A percentile compares a stretch with the other conserved stretches of the same genome.
Conservation (phyloP, 1,284 basidiomycete genomes). For the Sphaerobolus stellatus region DNA sequence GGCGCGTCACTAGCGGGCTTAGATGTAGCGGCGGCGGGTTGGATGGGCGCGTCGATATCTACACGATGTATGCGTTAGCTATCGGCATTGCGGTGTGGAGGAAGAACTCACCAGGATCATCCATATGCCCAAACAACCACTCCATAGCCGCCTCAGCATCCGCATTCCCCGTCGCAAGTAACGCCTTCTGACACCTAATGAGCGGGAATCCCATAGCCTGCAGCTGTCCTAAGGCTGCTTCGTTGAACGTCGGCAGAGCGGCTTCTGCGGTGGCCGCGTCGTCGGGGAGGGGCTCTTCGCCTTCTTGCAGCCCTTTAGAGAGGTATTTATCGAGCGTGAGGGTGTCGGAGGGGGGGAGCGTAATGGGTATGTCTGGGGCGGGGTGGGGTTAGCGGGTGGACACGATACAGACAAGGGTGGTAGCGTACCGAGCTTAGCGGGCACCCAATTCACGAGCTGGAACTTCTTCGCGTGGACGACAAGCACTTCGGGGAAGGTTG, state of each 20-base stretch:
- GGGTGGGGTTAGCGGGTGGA: no score
- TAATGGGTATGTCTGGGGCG: slow-evolving; percentile 76
- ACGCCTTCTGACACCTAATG: slow-evolving; percentile 82
- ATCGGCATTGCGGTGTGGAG: neutral
- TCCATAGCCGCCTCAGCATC: slow-evolving; percentile 88
- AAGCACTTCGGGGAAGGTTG: slow-evolving; percentile 87
- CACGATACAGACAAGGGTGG: no score
- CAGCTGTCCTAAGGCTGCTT: slow-evolving; percentile 69
- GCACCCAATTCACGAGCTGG: slow-evolving; percentile 96
- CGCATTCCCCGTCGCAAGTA: slow-evolving; percentile 83
- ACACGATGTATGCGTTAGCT: slow-evolving; percentile 10
- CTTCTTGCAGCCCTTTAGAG: slow-evolving; percentile 71
- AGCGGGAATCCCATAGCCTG: slow-evolving; percentile 87
- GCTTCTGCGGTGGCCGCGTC: slow-evolving; percentile 38
- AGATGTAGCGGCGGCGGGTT: slow-evolving; percentile 24
- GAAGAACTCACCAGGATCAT: slow-evolving; percentile 71
- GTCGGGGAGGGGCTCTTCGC: slow-evolving; percentile 75
- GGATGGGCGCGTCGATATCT: slow-evolving; percentile 90
- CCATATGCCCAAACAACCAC: slow-evolving; percentile 96
- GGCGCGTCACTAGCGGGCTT: slow-evolving; percentile 51
- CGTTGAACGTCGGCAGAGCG: slow-evolving; percentile 65
- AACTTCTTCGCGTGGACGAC: slow-evolving; percentile 94
- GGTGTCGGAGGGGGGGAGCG: slow-evolving; percentile 62
- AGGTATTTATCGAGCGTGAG: slow-evolving; percentile 71
- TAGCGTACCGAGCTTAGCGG: slow-evolving; percentile 81